phyloP scores from a whole-genome alignment of 1,139 yeast genomes.

The Geotrichum restrictum region DNA sequence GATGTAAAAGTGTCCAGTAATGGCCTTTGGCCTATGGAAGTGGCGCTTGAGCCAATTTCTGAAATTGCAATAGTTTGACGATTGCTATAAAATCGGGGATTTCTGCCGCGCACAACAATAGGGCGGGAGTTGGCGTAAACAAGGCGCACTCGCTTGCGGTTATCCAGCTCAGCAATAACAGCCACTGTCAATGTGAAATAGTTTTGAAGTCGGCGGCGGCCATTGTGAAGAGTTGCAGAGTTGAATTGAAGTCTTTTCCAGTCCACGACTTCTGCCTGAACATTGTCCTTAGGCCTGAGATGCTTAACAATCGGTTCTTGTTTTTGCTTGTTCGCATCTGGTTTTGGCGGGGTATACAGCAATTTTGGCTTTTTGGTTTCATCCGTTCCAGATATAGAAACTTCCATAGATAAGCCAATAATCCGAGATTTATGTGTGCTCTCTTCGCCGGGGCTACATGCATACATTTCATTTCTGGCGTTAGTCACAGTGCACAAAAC shows the following conservation, averaged over 20 bases:
- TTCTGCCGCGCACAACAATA: slow-evolving; percentile 61
- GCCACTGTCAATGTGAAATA: slow-evolving; percentile 51
- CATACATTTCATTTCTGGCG: slow-evolving; percentile 32
- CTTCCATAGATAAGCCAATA: slow-evolving; percentile 32
- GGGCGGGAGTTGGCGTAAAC: slow-evolving; percentile 42
- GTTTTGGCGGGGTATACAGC: slow-evolving; percentile 32
- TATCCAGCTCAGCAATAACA: slow-evolving; percentile 40
- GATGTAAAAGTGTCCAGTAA: neutral
- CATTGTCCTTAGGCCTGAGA: slow-evolving; percentile 30
- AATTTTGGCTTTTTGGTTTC: slow-evolving; percentile 30
- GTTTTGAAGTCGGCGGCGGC: slow-evolving; percentile 54
- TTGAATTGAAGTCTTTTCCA: slow-evolving; percentile 49
- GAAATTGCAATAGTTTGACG: slow-evolving; percentile 17
- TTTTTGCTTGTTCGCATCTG: slow-evolving; percentile 11
- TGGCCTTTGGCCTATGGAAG: neutral
- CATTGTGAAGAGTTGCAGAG: slow-evolving; percentile 63
- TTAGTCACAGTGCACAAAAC: slow-evolving; percentile 33
- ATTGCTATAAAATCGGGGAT: slow-evolving; percentile 60
- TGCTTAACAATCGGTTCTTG: slow-evolving; percentile 30
- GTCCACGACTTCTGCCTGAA: slow-evolving; percentile 36
- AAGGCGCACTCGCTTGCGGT: slow-evolving; percentile 32
- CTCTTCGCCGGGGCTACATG: slow-evolving; percentile 22
- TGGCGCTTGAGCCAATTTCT: neutral
- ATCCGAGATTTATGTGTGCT: slow-evolving; percentile 29
- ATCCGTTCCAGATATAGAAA: slow-evolving; percentile 30